Evolutionary conservation across 2,329 filamentous ascomycete species (phyloP).

Genomic region (Xylariaceae sp.): DNA sequence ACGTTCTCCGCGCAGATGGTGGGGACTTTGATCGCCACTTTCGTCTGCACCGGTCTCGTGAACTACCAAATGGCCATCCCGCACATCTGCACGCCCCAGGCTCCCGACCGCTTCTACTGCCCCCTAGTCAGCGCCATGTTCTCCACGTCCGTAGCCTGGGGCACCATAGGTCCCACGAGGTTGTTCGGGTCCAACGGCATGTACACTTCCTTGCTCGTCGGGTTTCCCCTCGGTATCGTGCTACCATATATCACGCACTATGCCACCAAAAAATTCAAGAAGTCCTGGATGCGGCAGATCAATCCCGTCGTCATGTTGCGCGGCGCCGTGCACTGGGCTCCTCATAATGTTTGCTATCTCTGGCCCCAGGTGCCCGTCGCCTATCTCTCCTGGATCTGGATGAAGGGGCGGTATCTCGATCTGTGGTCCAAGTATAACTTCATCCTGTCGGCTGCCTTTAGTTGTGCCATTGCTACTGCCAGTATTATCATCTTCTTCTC

Average conservation of each 20-base stretch:
- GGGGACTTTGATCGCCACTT: constrained; percentile 46
- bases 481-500: constrained; percentile 27
- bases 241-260: constrained; percentile 31
- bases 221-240: constrained; percentile 33
- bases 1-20: constrained; percentile 57
- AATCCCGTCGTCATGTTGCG: constrained; percentile 28
- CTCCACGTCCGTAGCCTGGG: constrained; percentile 45
- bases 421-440: constrained; percentile 30
- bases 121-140: constrained; percentile 54
- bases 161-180: constrained; percentile 36
- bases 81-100: constrained; percentile 45
- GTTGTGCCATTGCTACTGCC: constrained; percentile 24
- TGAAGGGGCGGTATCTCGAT: constrained; percentile 22
- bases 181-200: constrained; percentile 36
- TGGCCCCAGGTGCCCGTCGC: constrained; percentile 46
- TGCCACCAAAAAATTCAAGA: constrained; percentile 23
- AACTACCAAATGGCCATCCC: constrained; percentile 38
- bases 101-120: constrained; percentile 48
- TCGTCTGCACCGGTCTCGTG: constrained; percentile 46
- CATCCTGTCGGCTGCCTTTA: constrained; percentile 25
- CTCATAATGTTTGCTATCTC: constrained; percentile 45
- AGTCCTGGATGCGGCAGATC: constrained; percentile 24
- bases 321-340: constrained; percentile 20
- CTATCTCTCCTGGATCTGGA: constrained; percentile 43
- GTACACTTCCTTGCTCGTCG: constrained; percentile 32